These are phyloP conservation scores for Craterostigma plantagineum DNA, from an alignment of 257 asterid species.

Conservation along the genomic window DNA sequence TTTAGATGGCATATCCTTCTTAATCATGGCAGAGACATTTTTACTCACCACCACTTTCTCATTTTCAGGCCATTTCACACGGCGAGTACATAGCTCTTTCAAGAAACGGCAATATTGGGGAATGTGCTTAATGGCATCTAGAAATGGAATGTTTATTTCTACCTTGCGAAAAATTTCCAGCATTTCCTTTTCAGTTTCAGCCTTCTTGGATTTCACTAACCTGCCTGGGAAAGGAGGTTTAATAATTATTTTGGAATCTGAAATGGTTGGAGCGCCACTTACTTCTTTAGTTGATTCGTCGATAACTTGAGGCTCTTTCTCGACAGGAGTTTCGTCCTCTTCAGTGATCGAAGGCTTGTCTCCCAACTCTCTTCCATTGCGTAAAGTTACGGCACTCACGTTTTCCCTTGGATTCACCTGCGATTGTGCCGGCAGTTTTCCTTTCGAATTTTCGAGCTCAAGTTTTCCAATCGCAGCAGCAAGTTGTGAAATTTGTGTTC, in stretches of 20 bases:
- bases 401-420: background rate
- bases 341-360: background rate
- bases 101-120: background rate
- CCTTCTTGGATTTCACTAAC: background rate
- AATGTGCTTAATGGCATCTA: background rate
- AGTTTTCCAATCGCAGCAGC: background rate
- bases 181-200: background rate
- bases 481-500: background rate
- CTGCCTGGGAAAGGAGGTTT: background rate
- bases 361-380: background rate
- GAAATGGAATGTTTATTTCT: constrained; percentile 1
- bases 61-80: background rate
- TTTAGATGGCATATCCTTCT: background rate
- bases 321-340: background rate
- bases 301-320: background rate
- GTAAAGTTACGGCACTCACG: background rate
- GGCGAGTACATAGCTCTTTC: background rate
- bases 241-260: background rate
- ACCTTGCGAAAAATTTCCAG: background rate
- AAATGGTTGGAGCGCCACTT: background rate
- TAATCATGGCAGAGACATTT: background rate
- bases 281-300: background rate
- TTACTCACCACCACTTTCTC: background rate
- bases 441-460: background rate
- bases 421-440: background rate